These are phyloP conservation scores for Ciborinia camelliae DNA, from an alignment of 2,329 filamentous ascomycete species.

Conservation along the genomic window DNA sequence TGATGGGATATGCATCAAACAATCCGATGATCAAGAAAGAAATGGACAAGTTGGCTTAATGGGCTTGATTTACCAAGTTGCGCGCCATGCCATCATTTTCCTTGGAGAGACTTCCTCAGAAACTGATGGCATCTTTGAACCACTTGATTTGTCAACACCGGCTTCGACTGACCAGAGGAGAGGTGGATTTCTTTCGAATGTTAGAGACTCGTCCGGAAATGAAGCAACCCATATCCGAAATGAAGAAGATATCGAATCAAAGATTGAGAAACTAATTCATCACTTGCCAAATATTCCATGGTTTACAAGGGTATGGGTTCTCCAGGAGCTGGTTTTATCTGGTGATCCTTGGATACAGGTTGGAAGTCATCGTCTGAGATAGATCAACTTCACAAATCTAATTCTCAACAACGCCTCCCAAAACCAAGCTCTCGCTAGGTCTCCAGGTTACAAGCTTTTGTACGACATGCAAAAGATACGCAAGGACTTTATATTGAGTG, in stretches of 20 bases:
- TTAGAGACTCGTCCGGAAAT: rapidly evolving
- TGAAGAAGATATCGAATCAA: not conserved
- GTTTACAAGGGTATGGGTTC: not conserved
- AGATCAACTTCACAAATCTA: rapidly evolving
- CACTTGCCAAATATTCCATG: not conserved
- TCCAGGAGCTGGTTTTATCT: not conserved
- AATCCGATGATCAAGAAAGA: not conserved
- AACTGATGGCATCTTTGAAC: not conserved
- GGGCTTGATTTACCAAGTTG: not conserved
- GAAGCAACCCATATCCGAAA: not conserved
- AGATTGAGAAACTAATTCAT: not conserved
- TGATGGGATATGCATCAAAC: slow-evolving; percentile 1
- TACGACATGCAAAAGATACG: rapidly evolving
- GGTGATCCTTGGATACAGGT: not conserved
- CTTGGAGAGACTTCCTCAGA: not conserved
- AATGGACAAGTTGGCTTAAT: not conserved
- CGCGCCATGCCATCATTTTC: not conserved
- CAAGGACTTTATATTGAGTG: not conserved
- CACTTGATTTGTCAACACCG: not conserved
- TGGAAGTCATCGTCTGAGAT: not conserved
- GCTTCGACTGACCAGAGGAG: not conserved
- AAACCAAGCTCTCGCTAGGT: not conserved
- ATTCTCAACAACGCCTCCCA: not conserved
- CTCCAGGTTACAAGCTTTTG: no score
- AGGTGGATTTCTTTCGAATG: rapidly evolving